These are phyloP conservation scores for Haplosporangium sp. DNA, from an alignment of 371 early-diverging fungal species.

Conservation along the genomic window DNA sequence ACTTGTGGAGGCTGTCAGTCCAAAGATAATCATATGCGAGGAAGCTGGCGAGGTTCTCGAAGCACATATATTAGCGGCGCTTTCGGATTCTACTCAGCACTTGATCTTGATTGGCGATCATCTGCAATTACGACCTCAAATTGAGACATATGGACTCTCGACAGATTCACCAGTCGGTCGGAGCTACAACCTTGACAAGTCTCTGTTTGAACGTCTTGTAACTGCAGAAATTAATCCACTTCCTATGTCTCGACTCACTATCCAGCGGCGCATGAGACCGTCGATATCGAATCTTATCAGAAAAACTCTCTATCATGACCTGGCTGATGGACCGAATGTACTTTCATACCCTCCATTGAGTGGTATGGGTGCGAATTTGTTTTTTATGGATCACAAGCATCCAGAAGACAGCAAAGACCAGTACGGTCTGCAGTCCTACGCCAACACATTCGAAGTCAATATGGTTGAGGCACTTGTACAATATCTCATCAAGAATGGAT, in stretches of 20 bases:
- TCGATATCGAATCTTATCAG: constrained; percentile 72
- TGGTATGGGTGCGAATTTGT: constrained; percentile 61
- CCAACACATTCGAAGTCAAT: constrained; percentile 62
- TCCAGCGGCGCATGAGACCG: constrained; percentile 82
- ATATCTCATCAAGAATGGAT: constrained; percentile 68
- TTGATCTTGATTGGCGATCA: constrained; percentile 82
- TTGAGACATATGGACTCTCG: constrained; percentile 53
- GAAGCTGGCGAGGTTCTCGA: constrained; percentile 86
- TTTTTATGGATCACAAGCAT: constrained; percentile 59
- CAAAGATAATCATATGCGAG: constrained; percentile 74
- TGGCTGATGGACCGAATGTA: constrained; percentile 52
- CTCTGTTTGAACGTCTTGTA: constrained; percentile 78
- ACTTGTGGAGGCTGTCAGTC: constrained; percentile 61
- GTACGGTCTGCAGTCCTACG: constrained; percentile 50
- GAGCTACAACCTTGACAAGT: constrained; percentile 66
- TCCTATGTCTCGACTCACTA: constrained; percentile 66
- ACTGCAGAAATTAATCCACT: constrained; percentile 42
- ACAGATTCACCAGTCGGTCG: constrained; percentile 43
- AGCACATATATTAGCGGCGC: constrained; percentile 71
- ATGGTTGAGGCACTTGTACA: constrained; percentile 60
- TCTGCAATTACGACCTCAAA: constrained; percentile 70
- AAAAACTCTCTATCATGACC: constrained; percentile 42
- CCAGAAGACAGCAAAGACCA: constrained; percentile 57
- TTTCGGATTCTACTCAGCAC: constrained; percentile 70
- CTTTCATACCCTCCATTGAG: constrained; percentile 52